Evolutionary conservation across 2,329 filamentous ascomycete species (phyloP).

Genomic region (Apiospora marii): DNA sequence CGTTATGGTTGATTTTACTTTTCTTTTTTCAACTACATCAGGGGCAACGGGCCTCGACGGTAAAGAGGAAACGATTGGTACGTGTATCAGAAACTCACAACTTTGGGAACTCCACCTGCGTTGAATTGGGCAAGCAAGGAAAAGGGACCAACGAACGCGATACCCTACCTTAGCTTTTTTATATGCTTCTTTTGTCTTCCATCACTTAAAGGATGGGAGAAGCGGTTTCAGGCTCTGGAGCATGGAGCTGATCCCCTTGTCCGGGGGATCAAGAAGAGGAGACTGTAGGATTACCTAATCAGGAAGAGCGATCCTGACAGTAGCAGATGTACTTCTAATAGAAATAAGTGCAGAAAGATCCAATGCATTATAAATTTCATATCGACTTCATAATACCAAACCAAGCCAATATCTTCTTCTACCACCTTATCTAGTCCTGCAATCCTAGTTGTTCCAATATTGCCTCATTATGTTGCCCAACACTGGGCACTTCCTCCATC

Average conservation of each 20-base stretch:
- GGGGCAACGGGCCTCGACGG: constrained; percentile 28
- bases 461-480: constrained; percentile 58
- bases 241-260: not conserved
- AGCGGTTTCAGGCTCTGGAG: constrained; percentile 18
- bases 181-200: constrained; percentile 13
- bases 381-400: not conserved
- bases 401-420: not conserved
- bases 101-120: constrained; percentile 11
- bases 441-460: constrained; percentile 55
- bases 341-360: constrained; percentile 20
- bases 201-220: not conserved
- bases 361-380: constrained; percentile 22
- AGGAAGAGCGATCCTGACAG: constrained; percentile 17
- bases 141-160: constrained; percentile 21
- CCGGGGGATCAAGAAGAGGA: constrained; percentile 1
- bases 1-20: constrained; percentile 19
- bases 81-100: constrained; percentile 37
- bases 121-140: constrained; percentile 17
- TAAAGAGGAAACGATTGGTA: constrained; percentile 37
- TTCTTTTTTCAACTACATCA: constrained; percentile 10
- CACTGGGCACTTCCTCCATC: constrained; percentile 54
- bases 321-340: constrained; percentile 26
- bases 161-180: constrained; percentile 24
- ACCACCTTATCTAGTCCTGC: constrained; percentile 21
- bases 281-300: constrained; percentile 11